Evolutionary conservation across 179 eudicot species (phyloP).

Genomic region (Heliamphora pulchella): DNA sequence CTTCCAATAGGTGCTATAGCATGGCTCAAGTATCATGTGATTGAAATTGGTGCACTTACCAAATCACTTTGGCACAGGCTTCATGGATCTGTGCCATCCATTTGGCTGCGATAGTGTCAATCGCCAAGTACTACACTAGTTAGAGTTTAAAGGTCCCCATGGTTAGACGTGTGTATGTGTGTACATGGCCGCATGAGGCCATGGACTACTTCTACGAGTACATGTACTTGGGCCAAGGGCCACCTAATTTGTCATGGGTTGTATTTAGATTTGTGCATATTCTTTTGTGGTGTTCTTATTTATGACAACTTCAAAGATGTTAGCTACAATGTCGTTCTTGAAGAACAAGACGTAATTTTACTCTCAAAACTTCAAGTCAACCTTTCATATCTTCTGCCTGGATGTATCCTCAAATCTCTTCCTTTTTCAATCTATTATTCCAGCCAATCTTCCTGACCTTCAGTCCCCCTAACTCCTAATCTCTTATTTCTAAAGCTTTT

Average conservation of each 20-base stretch:
- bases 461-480: not conserved
- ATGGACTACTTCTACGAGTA: not conserved
- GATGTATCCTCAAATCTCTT: not conserved
- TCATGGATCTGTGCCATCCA: not conserved
- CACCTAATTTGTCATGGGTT: not conserved
- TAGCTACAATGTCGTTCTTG: not conserved
- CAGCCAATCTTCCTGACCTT: not conserved
- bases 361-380: not conserved
- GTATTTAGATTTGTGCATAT: not conserved
- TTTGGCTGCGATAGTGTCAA: not conserved
- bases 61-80: no score
- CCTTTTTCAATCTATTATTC: not conserved
- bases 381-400: not conserved
- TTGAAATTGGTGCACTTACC: not conserved
- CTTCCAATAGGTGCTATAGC: not conserved
- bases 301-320: not conserved
- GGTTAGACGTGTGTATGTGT: not conserved
- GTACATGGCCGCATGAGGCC: not conserved
- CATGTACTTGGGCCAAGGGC: not conserved
- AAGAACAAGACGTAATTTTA: not conserved
- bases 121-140: not conserved
- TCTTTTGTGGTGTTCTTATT: not conserved
- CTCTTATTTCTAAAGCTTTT: not conserved
- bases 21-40: not conserved
- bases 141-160: no score